These are phyloP conservation scores for Salix purpurea DNA, from an alignment of 345 rosid genomes.

Conservation along the genomic window DNA sequence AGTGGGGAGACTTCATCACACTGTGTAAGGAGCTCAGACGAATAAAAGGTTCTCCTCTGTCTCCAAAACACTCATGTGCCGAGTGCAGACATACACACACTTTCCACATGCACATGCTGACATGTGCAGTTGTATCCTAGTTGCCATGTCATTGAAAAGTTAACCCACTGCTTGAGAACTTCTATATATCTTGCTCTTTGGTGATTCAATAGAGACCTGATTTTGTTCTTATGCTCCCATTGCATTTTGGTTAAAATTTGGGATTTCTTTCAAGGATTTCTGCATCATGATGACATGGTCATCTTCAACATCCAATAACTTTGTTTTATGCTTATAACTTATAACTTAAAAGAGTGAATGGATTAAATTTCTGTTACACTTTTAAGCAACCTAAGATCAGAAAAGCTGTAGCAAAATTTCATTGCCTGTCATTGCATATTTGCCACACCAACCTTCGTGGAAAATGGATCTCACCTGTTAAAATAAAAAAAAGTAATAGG, in stretches of 20 bases:
- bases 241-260: background rate
- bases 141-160: background rate
- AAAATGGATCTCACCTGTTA: no score
- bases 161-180: background rate
- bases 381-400: background rate
- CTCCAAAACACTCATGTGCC: background rate
- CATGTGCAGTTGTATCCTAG: background rate
- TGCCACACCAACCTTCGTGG: no score
- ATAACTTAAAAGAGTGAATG: background rate
- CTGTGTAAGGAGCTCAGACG: slow-evolving; percentile 94
- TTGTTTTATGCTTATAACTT: background rate
- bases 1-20: slow-evolving; percentile 99
- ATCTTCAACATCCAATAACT: background rate
- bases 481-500: background rate
- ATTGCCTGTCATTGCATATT: no score
- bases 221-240: background rate
- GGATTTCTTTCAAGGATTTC: background rate
- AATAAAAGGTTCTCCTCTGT: slow-evolving; percentile 64
- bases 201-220: no score
- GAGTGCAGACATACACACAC: no score
- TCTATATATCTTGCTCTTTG: background rate
- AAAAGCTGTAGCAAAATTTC: background rate
- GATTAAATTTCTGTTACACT: background rate
- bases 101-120: background rate
- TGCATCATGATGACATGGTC: background rate